These are phyloP conservation scores for Ceratocystis harringtonii DNA, from an alignment of 2,329 filamentous ascomycete species.

Conservation along the genomic window DNA sequence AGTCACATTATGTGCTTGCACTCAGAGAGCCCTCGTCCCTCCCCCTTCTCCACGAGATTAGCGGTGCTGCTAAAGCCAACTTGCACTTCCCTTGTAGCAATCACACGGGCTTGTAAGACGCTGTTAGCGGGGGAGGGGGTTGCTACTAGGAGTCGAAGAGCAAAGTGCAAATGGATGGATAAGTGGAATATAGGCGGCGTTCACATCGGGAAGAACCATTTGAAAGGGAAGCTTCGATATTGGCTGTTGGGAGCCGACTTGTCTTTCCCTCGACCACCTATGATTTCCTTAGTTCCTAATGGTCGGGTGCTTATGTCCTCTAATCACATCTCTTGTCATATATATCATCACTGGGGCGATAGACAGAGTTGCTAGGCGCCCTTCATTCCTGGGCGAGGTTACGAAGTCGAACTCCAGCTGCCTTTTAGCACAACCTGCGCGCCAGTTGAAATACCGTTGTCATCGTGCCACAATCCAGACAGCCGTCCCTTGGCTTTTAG, in stretches of 20 bases:
- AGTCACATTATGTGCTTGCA: not conserved
- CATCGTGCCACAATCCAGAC: slow-evolving; percentile 16
- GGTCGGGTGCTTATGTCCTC: not conserved
- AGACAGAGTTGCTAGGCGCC: slow-evolving; percentile 5
- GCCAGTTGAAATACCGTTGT: slow-evolving; percentile 15
- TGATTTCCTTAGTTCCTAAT: slow-evolving; percentile 1
- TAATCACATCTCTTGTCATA: slow-evolving; percentile 15
- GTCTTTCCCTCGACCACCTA: slow-evolving; percentile 9
- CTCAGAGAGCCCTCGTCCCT: not conserved
- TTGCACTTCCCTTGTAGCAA: not conserved
- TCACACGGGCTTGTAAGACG: not conserved
- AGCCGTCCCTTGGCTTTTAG: slow-evolving; percentile 10
- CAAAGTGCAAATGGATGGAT: not conserved
- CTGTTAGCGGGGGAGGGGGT: not conserved
- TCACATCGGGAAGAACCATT: not conserved
- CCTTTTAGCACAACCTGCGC: not conserved
- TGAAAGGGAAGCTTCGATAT: slow-evolving; percentile 13
- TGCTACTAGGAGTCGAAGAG: not conserved
- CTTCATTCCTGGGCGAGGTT: slow-evolving; percentile 17
- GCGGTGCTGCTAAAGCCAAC: not conserved
- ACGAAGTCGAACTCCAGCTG: not conserved
- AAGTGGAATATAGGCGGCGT: not conserved
- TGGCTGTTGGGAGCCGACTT: slow-evolving; percentile 7
- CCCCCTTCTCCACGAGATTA: not conserved
- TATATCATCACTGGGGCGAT: slow-evolving; percentile 15